Evolutionary conservation across 352 stramenopile genomes (phyloP).

Genomic region (Elongisporangium undulatum): DNA sequence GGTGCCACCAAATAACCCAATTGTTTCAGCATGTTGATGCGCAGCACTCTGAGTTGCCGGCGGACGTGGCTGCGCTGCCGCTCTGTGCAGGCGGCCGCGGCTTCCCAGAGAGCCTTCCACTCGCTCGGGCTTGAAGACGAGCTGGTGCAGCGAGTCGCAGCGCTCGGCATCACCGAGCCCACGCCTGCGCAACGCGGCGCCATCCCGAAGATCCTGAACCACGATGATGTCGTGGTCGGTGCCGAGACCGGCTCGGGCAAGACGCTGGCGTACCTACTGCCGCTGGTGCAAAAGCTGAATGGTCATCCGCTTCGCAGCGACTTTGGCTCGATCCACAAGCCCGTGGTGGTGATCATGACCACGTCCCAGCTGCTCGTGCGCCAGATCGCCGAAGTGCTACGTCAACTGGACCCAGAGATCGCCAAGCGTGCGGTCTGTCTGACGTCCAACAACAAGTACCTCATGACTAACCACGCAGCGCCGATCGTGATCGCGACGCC

Average conservation of each 20-base stretch:
- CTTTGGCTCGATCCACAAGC: constrained; percentile 29
- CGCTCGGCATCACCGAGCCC: constrained; percentile 32
- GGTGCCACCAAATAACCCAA: too few relatives aligned
- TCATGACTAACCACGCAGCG: constrained; percentile 28
- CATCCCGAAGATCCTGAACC: constrained; percentile 45
- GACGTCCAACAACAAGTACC: constrained; percentile 49
- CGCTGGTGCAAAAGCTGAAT: constrained; percentile 73
- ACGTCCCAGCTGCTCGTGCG: constrained; percentile 85
- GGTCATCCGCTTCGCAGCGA: constrained; percentile 20
- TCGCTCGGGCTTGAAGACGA: constrained; percentile 41
- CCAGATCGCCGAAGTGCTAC: constrained; percentile 55
- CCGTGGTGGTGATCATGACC: constrained; percentile 73
- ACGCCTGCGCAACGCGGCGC: constrained; percentile 43
- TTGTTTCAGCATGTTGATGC: too few relatives aligned
- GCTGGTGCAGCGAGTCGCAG: constrained; percentile 29
- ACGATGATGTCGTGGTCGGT: constrained; percentile 90
- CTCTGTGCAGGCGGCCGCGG: too few relatives aligned
- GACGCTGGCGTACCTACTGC: constrained; percentile 94
- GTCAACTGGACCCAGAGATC: constrained; percentile 33
- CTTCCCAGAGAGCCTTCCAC: constrained; percentile 27
- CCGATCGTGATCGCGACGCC: constrained; percentile 65
- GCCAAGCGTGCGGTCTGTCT: constrained; percentile 29
- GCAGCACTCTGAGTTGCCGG: too few relatives aligned
- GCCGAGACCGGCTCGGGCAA: constrained; percentile 95
- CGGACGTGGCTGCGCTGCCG: too few relatives aligned